A percentile compares a stretch with the other conserved stretches of the same genome.
phyloP scores from a whole-genome alignment of 1,284 basidiomycete species.

The Microbotryomycetes sp. region DNA sequence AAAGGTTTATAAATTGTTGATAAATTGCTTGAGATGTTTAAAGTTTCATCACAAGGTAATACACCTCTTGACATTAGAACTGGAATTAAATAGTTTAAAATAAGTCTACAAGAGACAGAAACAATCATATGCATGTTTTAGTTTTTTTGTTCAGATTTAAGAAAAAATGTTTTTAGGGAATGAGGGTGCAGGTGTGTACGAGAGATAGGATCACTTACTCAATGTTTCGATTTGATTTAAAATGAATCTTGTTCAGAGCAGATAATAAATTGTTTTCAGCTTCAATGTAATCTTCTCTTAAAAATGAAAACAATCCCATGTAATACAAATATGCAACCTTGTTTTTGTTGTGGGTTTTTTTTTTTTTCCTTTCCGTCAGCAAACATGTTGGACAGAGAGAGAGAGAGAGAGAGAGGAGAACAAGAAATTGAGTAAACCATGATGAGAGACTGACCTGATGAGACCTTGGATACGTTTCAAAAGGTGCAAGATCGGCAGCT shows the following conservation, averaged over 20 bases:
- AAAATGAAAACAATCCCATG: constrained; percentile 83
- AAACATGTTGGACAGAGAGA: too few species aligned
- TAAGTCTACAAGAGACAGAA: constrained; percentile 54
- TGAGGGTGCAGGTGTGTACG: background rate
- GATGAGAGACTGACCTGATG: constrained; percentile 62
- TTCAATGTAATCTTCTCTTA: constrained; percentile 84
- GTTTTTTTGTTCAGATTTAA: too few species aligned
- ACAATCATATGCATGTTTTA: constrained; percentile 6
- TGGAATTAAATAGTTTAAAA: constrained; percentile 82
- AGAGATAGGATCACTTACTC: constrained; percentile 7
- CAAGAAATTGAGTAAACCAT: too few species aligned
- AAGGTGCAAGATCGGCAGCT: constrained; percentile 68
- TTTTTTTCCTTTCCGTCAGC: too few species aligned
- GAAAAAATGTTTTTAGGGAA: background rate
- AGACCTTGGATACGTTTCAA: constrained; percentile 67
- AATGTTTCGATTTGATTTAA: constrained; percentile 15
- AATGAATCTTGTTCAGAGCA: constrained; percentile 8
- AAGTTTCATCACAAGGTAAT: constrained; percentile 67
- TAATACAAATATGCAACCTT: constrained; percentile 89
- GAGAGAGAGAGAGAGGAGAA: too few species aligned
- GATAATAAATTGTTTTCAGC: constrained; percentile 43
- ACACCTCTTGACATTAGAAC: constrained; percentile 78
- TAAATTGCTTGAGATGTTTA: constrained; percentile 49
- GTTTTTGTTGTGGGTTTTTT: too few species aligned
- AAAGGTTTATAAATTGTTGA: constrained; percentile 71